phyloP scores from a whole-genome alignment of 2,329 filamentous ascomycete species.

The Penicillium digitatum region DNA sequence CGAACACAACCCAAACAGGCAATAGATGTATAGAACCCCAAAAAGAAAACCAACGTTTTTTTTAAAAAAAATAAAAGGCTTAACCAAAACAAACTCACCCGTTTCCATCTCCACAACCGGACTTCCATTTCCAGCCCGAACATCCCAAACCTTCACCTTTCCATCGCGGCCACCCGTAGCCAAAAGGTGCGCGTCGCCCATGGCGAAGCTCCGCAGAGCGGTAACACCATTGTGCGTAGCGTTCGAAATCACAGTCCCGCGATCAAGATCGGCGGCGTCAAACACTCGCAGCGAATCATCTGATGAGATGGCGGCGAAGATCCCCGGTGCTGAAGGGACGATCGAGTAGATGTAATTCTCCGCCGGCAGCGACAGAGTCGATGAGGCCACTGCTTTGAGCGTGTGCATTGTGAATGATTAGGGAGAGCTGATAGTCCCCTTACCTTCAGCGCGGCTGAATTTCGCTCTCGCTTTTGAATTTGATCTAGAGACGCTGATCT shows the following conservation, averaged over 20 bases:
- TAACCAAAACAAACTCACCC: conserved; percentile 26
- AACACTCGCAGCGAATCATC: conserved; percentile 45
- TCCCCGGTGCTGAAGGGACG: conserved; percentile 25
- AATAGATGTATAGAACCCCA: conserved; percentile 1
- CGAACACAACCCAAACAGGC: conserved; percentile 3
- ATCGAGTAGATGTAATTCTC: conserved; percentile 45
- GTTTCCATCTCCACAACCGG: conserved; percentile 35
- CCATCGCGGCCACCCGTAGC: conserved; percentile 42
- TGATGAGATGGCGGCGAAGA: conserved; percentile 44
- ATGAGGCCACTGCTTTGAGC: conserved; percentile 32
- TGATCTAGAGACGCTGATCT: conserved; percentile 1
- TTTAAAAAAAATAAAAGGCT: conserved; percentile 2
- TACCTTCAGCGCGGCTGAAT: background rate
- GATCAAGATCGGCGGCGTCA: conserved; percentile 34
- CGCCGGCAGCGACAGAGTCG: conserved; percentile 38
- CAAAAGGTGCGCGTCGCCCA: conserved; percentile 27
- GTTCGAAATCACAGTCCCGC: conserved; percentile 11
- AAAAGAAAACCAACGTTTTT: conserved; percentile 1
- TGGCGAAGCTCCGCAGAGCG: conserved; percentile 31
- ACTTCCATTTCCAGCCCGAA: conserved; percentile 26
- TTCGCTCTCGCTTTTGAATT: background rate
- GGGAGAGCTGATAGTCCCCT: background rate
- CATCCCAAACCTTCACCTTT: conserved; percentile 42
- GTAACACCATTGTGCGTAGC: conserved; percentile 39
- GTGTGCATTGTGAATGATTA: conserved; percentile 31